A percentile compares a stretch with the other conserved stretches of the same genome.
Conservation (phyloP, 495 filamentous ascomycete species). For the Penicillium samsonianum region DNA sequence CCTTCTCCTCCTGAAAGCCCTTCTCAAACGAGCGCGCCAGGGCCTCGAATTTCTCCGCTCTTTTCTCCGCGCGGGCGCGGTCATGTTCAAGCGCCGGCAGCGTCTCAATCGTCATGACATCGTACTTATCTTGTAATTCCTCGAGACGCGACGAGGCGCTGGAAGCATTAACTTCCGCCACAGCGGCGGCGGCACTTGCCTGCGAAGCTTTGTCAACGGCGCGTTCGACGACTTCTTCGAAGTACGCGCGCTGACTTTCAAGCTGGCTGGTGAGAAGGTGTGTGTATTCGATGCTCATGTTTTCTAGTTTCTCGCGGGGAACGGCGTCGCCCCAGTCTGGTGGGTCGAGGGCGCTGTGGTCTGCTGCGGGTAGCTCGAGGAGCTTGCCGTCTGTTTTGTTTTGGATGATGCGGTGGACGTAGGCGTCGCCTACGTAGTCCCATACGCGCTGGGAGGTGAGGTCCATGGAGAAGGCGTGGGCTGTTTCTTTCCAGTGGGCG, state of each 20-base stretch:
- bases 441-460: slow-evolving; percentile 91
- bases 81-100: slow-evolving; percentile 71
- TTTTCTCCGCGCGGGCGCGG: slow-evolving; percentile 62
- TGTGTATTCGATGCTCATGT: slow-evolving; percentile 89
- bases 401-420: slow-evolving; percentile 93
- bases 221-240: slow-evolving; percentile 88
- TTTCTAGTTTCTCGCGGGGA: slow-evolving; percentile 87
- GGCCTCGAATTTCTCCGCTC: slow-evolving; percentile 68
- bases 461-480: slow-evolving; percentile 90
- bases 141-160: slow-evolving; percentile 52
- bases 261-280: slow-evolving; percentile 89
- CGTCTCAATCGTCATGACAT: slow-evolving; percentile 55
- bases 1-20: slow-evolving; percentile 84
- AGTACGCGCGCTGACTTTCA: slow-evolving; percentile 89
- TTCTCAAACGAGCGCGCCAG: slow-evolving; percentile 75
- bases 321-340: slow-evolving; percentile 67
- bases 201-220: slow-evolving; percentile 87
- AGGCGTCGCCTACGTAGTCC: slow-evolving; percentile 94
- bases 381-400: slow-evolving; percentile 87
- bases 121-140: slow-evolving; percentile 56
- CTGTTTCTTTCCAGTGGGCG: slow-evolving; percentile 85
- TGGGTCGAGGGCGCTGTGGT: slow-evolving; percentile 45
- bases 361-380: slow-evolving; percentile 70
- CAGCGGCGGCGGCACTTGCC: slow-evolving; percentile 65
- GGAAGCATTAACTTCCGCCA: slow-evolving; percentile 56